Conservation (phyloP, 768 basidiomycete genomes). For the Lactarius evosmus region DNA sequence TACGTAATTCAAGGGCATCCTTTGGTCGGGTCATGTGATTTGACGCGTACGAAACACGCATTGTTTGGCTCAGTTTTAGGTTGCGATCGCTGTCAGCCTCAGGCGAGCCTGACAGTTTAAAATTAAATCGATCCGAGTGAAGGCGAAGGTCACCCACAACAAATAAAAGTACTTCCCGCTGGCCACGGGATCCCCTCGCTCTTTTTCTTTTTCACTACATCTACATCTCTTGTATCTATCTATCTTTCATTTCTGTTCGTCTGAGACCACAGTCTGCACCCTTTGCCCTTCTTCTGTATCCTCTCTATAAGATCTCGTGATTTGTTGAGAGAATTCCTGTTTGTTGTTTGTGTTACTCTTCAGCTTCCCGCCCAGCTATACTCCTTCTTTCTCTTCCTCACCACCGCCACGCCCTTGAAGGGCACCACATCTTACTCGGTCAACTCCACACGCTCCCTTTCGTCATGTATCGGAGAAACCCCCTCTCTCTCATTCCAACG, state of each 20-base stretch:
- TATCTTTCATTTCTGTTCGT: constrained; percentile 13
- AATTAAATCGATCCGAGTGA: constrained; percentile 1
- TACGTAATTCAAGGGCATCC: neutral
- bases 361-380: constrained; percentile 10
- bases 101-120: constrained; percentile 8
- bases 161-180: constrained; percentile 16
- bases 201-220: constrained; percentile 12
- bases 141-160: neutral
- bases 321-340: constrained; percentile 14
- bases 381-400: constrained; percentile 30
- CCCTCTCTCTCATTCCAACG: constrained; percentile 78
- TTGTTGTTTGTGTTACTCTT: constrained; percentile 20
- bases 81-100: constrained; percentile 6
- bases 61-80: constrained; percentile 11
- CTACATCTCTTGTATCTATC: constrained; percentile 10
- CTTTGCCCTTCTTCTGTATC: constrained; percentile 10
- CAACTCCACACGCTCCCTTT: constrained; percentile 37
- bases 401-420: constrained; percentile 37
- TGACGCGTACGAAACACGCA: constrained; percentile 15
- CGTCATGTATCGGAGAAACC: constrained; percentile 51
- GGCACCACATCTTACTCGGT: constrained; percentile 35
- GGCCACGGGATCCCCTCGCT: constrained; percentile 5
- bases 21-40: constrained; percentile 15
- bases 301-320: constrained; percentile 10
- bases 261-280: constrained; percentile 18